Evolutionary conservation across 257 asterid species (phyloP).

Genomic region (Thymus mandschuricus): DNA sequence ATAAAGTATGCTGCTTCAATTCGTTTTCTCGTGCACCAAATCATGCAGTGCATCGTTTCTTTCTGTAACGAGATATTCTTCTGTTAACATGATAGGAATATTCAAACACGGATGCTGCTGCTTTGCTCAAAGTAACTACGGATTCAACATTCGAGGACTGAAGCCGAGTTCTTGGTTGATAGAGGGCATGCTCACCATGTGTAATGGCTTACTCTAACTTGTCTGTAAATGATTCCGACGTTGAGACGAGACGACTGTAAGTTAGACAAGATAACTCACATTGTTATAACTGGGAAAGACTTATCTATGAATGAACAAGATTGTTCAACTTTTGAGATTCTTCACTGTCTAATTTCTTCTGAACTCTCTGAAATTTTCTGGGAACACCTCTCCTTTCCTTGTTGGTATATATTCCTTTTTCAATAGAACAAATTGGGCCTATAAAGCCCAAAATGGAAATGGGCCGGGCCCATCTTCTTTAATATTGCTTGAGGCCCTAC

Average conservation of each 20-base stretch:
- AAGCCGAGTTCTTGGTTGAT: neutral
- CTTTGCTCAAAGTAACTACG: neutral
- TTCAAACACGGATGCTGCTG: neutral
- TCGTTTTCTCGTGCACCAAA: neutral
- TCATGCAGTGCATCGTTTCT: neutral
- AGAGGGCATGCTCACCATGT: constrained; percentile 6
- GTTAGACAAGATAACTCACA: too few species aligned
- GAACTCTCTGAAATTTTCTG: too few species aligned
- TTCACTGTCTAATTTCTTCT: neutral
- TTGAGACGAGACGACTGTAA: neutral
- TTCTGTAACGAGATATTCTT: neutral
- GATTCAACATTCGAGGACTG: neutral
- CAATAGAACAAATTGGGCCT: neutral
- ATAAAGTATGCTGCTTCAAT: neutral
- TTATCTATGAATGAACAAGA: neutral
- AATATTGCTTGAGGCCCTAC: neutral
- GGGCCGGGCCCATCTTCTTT: neutral
- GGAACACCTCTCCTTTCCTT: too few species aligned
- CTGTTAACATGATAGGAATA: constrained; percentile 6
- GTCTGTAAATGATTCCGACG: constrained; percentile 5
- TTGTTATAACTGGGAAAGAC: neutral
- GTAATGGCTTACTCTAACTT: neutral
- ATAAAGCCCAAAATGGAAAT: neutral
- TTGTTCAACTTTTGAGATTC: constrained; percentile 6
- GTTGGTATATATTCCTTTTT: too few species aligned